Base-by-base conservation (phyloP, 2,329 filamentous ascomycete species). In the Dothiorella sarmentorum region DNA sequence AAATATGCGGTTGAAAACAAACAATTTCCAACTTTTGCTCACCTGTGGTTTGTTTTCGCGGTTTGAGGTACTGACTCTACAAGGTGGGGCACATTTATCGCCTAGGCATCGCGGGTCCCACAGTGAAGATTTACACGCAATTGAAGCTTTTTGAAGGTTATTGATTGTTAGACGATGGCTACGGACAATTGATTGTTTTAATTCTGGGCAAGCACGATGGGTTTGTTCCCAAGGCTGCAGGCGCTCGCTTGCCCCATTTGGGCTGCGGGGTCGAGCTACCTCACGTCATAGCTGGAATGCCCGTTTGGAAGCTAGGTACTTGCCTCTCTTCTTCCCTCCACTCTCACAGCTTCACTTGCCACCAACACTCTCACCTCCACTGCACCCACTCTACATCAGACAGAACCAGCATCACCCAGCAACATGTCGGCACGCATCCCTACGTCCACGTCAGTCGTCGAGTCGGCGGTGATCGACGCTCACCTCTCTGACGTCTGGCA, bases 401-500 rank as follows among this genome's bases (percentile, higher is more conserved):
- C 33, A 37, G 15, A n/a, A 43, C 5, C 26, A 35, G 7, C 24
- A 43, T 17, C 35, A 43, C 11, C 10, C 22, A n/a, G n/a, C 37
- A 59, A 15, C 20, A 59, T 59, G 57, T 29, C 57, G n/a, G 26
- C 47, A 7, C 57, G 47, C 51, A 87, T 88, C 69, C 85, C 85
- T 61, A 88, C 85, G 40, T 84, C 84, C 61, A 87, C 84, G 66
- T 85, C 82, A 24, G 84, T 88, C 67, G 76, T 79, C 65, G 85
- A 88, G 76, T 85, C 82, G 58, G 80, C 83, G 68, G 85, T 90
- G 73, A 88, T 90, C 74, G 79, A 83, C 65, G 85, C 85, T 35
- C 82, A 83, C 31, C 81, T 89, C 70, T 80, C 80, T 67, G 73
- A 82, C 64, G 86, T 89, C 71, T 90, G 87, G 86, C 86, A 89